A percentile compares a stretch with the other conserved stretches of the same genome.
Conservation (phyloP, 2,329 filamentous ascomycete species). For the Fonsecaea erecta region DNA sequence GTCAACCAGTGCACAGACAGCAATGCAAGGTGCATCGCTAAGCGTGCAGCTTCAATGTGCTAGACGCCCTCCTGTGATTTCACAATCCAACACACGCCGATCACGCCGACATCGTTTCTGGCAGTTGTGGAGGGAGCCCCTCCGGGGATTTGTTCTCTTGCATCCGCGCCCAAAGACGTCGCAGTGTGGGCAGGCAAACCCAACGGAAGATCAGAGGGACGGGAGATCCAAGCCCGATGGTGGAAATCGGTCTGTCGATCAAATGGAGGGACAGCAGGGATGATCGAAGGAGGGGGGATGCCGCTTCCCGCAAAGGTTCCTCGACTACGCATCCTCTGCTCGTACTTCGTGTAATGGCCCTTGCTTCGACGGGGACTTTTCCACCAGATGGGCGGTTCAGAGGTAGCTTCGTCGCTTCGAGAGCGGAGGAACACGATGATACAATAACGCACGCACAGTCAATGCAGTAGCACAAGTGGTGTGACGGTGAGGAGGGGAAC, state of each 20-base stretch:
- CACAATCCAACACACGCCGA: neutral
- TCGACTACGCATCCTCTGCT: neutral
- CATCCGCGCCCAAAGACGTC: neutral
- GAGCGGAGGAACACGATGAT: neutral
- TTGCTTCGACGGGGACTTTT: neutral
- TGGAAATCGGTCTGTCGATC: neutral
- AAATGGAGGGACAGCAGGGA: neutral
- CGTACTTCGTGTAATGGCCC: neutral
- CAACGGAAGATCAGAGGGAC: neutral
- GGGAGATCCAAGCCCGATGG: neutral
- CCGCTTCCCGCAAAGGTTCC: neutral
- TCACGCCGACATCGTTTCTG: neutral
- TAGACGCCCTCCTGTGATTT: neutral
- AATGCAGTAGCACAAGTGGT: neutral
- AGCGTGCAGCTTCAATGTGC: neutral
- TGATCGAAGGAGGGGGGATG: neutral
- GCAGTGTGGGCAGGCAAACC: neutral
- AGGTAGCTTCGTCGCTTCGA: neutral
- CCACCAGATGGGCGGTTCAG: neutral
- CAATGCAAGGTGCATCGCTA: neutral
- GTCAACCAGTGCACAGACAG: neutral
- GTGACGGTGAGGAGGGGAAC: conserved; percentile 1
- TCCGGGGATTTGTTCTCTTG: neutral
- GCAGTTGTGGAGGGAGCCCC: neutral
- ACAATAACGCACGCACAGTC: neutral